phyloP scores from a whole-genome alignment of 768 basidiomycete genomes.

The Trametes cingulata region DNA sequence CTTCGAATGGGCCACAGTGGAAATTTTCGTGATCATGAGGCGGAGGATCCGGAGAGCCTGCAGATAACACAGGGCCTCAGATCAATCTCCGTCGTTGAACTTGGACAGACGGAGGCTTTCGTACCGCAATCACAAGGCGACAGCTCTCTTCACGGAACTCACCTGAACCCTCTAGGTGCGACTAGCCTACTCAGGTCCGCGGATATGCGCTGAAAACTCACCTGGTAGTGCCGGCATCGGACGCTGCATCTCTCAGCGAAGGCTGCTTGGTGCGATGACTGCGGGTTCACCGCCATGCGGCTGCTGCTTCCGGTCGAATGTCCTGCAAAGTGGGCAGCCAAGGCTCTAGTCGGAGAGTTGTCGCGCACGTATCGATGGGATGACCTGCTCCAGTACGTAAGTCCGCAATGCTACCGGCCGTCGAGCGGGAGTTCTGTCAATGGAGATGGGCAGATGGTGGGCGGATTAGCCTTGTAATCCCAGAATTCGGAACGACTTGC shows the following conservation, averaged over 20 bases:
- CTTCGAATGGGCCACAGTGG: not conserved
- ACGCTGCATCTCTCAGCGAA: not conserved
- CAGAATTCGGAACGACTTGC: not conserved
- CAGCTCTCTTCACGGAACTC: not conserved
- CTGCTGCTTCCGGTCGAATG: not conserved
- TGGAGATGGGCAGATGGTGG: not conserved
- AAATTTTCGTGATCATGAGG: conserved; percentile 7
- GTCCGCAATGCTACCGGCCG: not conserved
- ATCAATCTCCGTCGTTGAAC: conserved; percentile 7
- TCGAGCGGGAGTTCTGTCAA: not conserved
- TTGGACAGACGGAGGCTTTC: not conserved
- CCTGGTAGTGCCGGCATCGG: not conserved
- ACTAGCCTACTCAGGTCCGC: not conserved
- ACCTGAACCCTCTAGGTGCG: not conserved
- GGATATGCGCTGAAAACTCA: not conserved
- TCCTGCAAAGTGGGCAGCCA: too few relatives aligned
- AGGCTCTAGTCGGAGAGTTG: not conserved
- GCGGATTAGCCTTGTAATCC: not conserved
- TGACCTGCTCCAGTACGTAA: not conserved
- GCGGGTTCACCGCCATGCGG: not conserved
- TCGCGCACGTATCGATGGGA: not conserved
- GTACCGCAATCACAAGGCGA: conserved; percentile 2
- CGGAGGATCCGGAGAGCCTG: not conserved
- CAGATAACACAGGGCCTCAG: not conserved
- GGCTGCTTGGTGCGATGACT: not conserved